Evolutionary conservation across 78 protist genomes (phyloP), one percentile per base, ranked within the genome.

Genomic region (Dictyostelium purpureum): DNA sequence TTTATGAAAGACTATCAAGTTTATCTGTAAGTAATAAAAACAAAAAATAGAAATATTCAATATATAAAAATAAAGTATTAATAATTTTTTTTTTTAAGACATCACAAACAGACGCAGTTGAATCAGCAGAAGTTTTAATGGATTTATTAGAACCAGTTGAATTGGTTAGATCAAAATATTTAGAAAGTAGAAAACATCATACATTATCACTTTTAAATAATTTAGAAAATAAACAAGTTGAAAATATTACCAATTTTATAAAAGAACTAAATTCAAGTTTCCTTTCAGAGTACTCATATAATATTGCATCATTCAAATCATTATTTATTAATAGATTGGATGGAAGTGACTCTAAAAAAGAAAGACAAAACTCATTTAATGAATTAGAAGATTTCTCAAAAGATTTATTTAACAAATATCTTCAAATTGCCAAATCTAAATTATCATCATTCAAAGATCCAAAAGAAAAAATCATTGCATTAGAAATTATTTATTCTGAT

Each of bases 141-240:
- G 82, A 85, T 26, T 59, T 85, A 19, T 85, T 85, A 59, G 92
- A 85, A 21, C 82, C 92, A 59, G 66, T 85, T 16, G 92, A 85
- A 26, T 38, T 51, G 16, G 92, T 85, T 31, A 70, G 92, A 85
- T 73, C 92, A 33, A 49, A 73, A 16, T 85, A 85, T 85, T 51
- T 85, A 45, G 54, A 70, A 26, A 70, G 92, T 61, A 49, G 92
- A 47, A 85, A 73, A 61, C 63, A 56, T 56, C 78, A 73, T 61
- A 85, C 76, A 9, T 45, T 59, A 16, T 45, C 57, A 31, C 4
- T 85, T 45, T 59, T 85, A n/a, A 31, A 70, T 21, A 21, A 19
- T 47, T 56, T 85, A 19, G 82, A 85, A 31, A 85, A 69, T 65
- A 70, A 38, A 59, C 45, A 75, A 61, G 54, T 61, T 65, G 43